Evolutionary conservation across 495 filamentous ascomycete genomes (phyloP).

Genomic region (Xylaria flabelliformis): DNA sequence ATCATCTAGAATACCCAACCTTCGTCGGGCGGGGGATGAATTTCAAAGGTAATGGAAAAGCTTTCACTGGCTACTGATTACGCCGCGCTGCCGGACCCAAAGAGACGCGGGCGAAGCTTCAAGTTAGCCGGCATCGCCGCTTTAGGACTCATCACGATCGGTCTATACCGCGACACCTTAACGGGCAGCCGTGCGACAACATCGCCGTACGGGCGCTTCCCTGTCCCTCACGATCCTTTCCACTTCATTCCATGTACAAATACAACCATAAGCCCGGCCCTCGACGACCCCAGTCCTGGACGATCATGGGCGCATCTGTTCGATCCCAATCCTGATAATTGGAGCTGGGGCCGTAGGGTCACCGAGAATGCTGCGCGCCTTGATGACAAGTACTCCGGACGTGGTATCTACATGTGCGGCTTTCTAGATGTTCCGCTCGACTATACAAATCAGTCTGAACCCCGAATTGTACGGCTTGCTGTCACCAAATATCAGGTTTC

Average conservation of each 20-base stretch:
- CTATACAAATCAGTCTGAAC: conserved; percentile 51
- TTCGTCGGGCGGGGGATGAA: background rate
- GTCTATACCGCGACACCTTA: conserved; percentile 24
- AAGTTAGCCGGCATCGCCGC: conserved; percentile 10
- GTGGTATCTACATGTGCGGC: conserved; percentile 54
- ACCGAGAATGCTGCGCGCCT: background rate
- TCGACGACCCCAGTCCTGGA: conserved; percentile 42
- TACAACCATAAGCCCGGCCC: conserved; percentile 43
- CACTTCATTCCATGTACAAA: conserved; percentile 52
- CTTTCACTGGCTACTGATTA: background rate
- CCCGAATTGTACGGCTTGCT: conserved; percentile 51
- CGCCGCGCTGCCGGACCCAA: background rate
- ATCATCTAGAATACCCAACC: background rate
- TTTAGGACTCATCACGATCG: background rate
- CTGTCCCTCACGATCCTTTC: conserved; percentile 46
- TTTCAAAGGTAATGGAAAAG: conserved; percentile 11
- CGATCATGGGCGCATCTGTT: conserved; percentile 48
- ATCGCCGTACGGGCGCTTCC: conserved; percentile 49
- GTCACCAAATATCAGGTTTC: conserved; percentile 55
- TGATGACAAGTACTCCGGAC: conserved; percentile 40
- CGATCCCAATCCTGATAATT: conserved; percentile 49
- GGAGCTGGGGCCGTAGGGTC: conserved; percentile 48
- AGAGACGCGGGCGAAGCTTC: background rate
- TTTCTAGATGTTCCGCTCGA: conserved; percentile 56
- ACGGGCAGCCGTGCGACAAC: conserved; percentile 11